Base-by-base conservation (phyloP, 345 rosid species). In the Kandelia obovata region DNA sequence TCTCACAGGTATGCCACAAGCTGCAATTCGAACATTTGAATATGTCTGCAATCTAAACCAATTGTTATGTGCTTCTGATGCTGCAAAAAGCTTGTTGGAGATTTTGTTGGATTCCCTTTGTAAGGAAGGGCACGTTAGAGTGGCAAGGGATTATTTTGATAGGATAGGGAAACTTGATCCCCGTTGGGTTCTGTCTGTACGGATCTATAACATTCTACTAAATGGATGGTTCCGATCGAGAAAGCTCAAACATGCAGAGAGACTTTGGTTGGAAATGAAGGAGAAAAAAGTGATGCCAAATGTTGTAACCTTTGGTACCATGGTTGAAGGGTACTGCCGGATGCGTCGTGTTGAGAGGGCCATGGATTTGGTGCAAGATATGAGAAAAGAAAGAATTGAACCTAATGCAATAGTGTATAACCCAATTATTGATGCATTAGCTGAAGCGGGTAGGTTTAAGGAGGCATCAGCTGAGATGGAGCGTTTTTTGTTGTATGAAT, bases 171-270 rank as follows among this genome's bases (percentile, higher is more conserved):
- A 60, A 61, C 60, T 49, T 70, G 83, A 80, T 49, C 31, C 70
- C 2, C 68, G 68, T n/a, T 90, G 89, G 92, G 61, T 75, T 66
- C 88, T 96, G 0, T 79, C 96, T 11, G 72, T 84, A 73, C 73
- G 84, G 56, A 74, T 86, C 16, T 88, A 83, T 82, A 95, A 87
- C 70, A 87, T 88, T 62, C 66, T 91, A 7, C 51, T 92, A 67
- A 90, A 95, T 67, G 99, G 99, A 67, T 92, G 96, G 98, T 83
- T 92, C 55, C 80, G 88, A 7, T 73, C 87, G 0, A 95, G 87
- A 62, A 85, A 83, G 63, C 80, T 95, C 13, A 82, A 85, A 72
- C 83, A 81, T 19, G 96, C 90, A 0, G 97, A 92, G 86, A 83
- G 75, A 6, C 81, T 95, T 58, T 87, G 96, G 97, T 58, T 61